phyloP scores from a whole-genome alignment of 202 grass and related monocot genomes.

The Carex sylvatica region DNA sequence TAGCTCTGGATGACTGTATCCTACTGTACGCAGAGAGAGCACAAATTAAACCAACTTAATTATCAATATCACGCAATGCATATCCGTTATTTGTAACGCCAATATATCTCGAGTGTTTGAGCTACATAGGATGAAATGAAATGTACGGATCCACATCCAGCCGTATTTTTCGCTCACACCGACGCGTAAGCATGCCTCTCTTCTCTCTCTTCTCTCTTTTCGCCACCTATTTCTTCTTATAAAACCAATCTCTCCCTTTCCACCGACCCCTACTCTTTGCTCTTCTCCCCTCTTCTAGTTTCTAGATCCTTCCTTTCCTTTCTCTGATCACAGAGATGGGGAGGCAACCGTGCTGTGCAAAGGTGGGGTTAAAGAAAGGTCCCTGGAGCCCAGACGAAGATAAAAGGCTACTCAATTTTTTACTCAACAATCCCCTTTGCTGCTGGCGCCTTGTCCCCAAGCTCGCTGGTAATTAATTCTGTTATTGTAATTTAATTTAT shows the following conservation, averaged over 20 bases:
- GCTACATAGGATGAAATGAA: neutral
- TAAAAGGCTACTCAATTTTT: slow-evolving; percentile 67
- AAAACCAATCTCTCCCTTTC: neutral
- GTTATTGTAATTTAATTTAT: neutral
- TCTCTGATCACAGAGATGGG: slow-evolving; percentile 43
- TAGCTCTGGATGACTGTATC: neutral
- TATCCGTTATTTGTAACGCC: too few relatives aligned
- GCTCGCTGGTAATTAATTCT: slow-evolving; percentile 14
- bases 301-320: neutral
- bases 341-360: slow-evolving; percentile 81
- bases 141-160: neutral
- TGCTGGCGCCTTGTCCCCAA: slow-evolving; percentile 85
- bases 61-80: too few relatives aligned
- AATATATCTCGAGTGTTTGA: too few relatives aligned
- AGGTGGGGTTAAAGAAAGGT: slow-evolving; percentile 71
- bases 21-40: neutral
- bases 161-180: neutral
- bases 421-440: slow-evolving; percentile 69
- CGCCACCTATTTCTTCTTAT: neutral
- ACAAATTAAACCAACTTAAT: too few relatives aligned
- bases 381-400: slow-evolving; percentile 81
- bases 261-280: neutral
- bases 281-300: neutral
- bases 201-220: neutral
- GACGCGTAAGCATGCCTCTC: slow-evolving; percentile 13